Base-by-base conservation (phyloP, 228 moss, liverwort and hornwort species). In the Sphagnum magellanicum region DNA sequence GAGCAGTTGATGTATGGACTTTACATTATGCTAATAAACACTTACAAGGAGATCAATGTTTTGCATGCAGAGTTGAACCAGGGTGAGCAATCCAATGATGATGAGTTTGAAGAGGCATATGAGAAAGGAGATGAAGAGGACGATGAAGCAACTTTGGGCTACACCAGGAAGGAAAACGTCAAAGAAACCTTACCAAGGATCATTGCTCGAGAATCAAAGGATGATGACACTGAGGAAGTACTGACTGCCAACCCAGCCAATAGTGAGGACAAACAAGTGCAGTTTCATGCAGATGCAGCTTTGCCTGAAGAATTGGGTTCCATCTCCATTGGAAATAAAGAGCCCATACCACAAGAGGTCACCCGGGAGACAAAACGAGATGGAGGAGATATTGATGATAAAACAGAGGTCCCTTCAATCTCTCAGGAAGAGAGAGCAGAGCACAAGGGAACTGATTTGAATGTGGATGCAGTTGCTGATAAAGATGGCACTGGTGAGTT, bases 31-130 rank as follows among this genome's bases (percentile, higher is more conserved):
- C 32, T 32, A 2, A 2, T 32, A 32, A 32, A 32, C 32, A 32
- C 3, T 32, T 32, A 32, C 32, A 32, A 32, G 32, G 32, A 32
- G 32, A 32, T 32, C 32, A 32, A 32, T 32, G 32, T 32, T 32
- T 32, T 32, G 32, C 32, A 32, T 32, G 32, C 32, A 32, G 32
- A 32, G 32, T 32, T 32, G 32, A 32, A 32, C 32, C 32, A 32
- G 32, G 32, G 32, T 32, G 32, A 32, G 32, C 32, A 32, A 32
- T 32, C 32, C 32, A 32, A 32, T 32, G 75, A 53, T 71, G 66
- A 61, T 10, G 78, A 84, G 50, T 87, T 74, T 66, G 86, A 78
- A 70, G 86, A 83, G 70, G 78, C 86, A 50, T 72, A 78, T 53
- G 75, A 72, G 52, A 74, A 70, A n/a, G 83, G 87, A 62, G 86